Evolutionary conservation across 2,329 filamentous ascomycete species (phyloP).

Genomic region (Nectriaceae sp.): DNA sequence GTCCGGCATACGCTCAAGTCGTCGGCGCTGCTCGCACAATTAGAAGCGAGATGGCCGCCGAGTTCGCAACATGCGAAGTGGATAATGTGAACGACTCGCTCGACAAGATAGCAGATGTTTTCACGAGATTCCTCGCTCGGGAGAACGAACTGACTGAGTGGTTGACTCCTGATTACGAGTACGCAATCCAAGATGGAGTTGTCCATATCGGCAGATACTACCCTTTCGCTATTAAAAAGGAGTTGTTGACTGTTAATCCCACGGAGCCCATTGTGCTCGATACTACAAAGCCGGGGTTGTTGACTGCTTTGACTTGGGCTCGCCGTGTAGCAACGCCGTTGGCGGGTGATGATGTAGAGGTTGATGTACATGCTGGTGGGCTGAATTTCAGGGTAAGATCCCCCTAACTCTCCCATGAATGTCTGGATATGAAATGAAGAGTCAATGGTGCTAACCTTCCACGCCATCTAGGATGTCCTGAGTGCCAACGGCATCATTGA

Average conservation of each 20-base stretch:
- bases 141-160: conserved; percentile 13
- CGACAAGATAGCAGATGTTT: conserved; percentile 16
- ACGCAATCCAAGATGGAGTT: conserved; percentile 27
- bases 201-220: conserved; percentile 31
- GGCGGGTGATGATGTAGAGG: conserved; percentile 17
- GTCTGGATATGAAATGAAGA: not conserved
- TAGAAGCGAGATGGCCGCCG: conserved; percentile 28
- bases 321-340: not conserved
- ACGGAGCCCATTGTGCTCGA: not conserved
- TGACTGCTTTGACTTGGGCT: not conserved
- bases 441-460: not conserved
- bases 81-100: conserved; percentile 15
- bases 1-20: conserved; percentile 29
- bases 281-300: not conserved
- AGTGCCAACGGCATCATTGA: conserved; percentile 14
- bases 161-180: conserved; percentile 34
- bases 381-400: conserved; percentile 14
- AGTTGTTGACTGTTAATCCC: conserved; percentile 10
- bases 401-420: too few relatives aligned
- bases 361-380: conserved; percentile 22
- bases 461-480: conserved; percentile 15
- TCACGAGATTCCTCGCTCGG: conserved; percentile 24
- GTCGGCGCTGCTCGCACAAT: conserved; percentile 33
- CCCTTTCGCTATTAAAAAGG: conserved; percentile 24
- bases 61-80: conserved; percentile 34